Evolutionary conservation across 1,139 yeast genomes (phyloP).

Genomic region (Candida sp.): DNA sequence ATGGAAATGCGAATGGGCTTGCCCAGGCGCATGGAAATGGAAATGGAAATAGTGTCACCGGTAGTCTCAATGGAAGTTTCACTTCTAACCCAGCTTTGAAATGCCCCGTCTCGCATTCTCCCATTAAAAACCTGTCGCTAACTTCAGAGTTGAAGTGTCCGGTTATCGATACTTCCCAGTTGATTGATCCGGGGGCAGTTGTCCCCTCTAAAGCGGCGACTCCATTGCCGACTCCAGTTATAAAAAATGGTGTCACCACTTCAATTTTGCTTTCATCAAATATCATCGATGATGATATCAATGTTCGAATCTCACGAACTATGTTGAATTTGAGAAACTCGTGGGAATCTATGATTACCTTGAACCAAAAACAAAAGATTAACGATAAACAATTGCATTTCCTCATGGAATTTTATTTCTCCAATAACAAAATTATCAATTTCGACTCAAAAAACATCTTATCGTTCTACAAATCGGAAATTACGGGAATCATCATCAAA

Average conservation of each 20-base stretch:
- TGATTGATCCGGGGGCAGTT: not conserved
- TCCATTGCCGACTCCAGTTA: not conserved
- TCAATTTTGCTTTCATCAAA: not conserved
- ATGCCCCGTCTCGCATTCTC: not conserved
- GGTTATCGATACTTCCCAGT: slow-evolving; percentile 1
- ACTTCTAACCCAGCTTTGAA: not conserved
- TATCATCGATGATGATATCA: not conserved
- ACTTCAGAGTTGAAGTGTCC: slow-evolving; percentile 1
- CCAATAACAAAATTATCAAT: slow-evolving; percentile 7
- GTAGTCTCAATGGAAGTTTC: not conserved
- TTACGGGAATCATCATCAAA: slow-evolving; percentile 15
- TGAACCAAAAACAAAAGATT: slow-evolving; percentile 19
- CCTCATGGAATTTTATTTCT: slow-evolving; percentile 31
- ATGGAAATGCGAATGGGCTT: not conserved
- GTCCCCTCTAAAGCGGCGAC: not conserved
- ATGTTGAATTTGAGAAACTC: slow-evolving; percentile 14
- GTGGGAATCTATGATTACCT: slow-evolving; percentile 23
- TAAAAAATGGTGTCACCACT: not conserved
- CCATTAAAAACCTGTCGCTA: not conserved
- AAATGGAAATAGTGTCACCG: not conserved
- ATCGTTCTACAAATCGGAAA: slow-evolving; percentile 23
- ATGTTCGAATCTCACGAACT: not conserved
- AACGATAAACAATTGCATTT: slow-evolving; percentile 28
- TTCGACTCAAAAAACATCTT: slow-evolving; percentile 22
- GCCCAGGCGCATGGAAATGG: no score